Conservation (phyloP, 495 filamentous ascomycete species). For the Aspergillus diversus region DNA sequence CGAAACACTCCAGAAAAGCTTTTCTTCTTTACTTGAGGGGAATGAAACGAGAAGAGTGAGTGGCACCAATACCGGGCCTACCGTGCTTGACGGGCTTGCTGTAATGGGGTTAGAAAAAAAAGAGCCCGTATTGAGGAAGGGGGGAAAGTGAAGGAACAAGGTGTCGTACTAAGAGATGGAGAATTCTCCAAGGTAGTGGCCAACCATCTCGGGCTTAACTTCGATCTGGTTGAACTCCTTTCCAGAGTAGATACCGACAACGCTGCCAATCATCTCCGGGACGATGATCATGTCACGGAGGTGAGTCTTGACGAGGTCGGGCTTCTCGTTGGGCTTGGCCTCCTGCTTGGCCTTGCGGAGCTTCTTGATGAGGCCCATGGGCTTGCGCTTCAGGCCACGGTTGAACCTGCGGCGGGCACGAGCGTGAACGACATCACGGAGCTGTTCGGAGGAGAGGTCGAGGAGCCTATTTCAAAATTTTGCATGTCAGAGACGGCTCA, state of each 20-base stretch:
- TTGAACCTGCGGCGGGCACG: conserved; percentile 98
- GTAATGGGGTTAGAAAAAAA: conserved; percentile 40
- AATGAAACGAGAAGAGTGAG: conserved; percentile 99
- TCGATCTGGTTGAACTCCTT: conserved; percentile 99
- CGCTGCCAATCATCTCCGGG: conserved; percentile 97
- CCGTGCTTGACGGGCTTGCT: conserved; percentile 99
- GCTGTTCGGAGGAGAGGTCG: conserved; percentile 96
- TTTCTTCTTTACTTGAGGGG: conserved; percentile 85
- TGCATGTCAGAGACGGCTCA: conserved; percentile 25
- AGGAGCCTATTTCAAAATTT: conserved; percentile 69
- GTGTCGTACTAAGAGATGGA: conserved; percentile 95
- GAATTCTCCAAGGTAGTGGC: conserved; percentile 98
- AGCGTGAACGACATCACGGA: conserved; percentile 98
- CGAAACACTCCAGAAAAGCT: conserved; percentile 47
- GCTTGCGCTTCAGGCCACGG: conserved; percentile 98
- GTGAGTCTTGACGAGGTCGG: conserved; percentile 97
- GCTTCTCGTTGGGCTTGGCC: conserved; percentile 99
- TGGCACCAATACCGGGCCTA: conserved; percentile 99
- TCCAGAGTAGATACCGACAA: conserved; percentile 98
- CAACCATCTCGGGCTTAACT: conserved; percentile 99
- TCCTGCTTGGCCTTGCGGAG: conserved; percentile 99
- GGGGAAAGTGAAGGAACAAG: conserved; percentile 31
- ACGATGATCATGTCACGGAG: conserved; percentile 99
- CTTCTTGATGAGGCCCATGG: conserved; percentile 99
- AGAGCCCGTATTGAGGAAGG: neutral